These are phyloP conservation scores for Macadamia tetraphylla DNA, from an alignment of 164 flowering plant species.

Conservation along the genomic window DNA sequence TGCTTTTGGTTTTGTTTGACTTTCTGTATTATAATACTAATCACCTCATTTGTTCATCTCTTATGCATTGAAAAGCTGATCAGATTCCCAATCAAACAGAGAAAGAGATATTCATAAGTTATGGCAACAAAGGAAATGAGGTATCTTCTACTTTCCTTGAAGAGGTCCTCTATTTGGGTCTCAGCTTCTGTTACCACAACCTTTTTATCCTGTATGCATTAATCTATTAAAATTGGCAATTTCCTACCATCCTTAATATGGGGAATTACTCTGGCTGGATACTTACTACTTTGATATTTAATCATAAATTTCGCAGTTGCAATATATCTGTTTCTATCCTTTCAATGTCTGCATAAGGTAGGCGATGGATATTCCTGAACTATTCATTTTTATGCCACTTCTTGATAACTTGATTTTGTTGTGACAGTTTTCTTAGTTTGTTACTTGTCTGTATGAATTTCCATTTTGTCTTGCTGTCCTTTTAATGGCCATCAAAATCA, in stretches of 20 bases:
- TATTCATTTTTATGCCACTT: too few relatives aligned
- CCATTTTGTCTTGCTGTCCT: background rate
- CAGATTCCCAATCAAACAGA: conserved; percentile 29
- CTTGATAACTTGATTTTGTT: too few relatives aligned
- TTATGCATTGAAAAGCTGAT: conserved; percentile 34
- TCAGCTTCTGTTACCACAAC: background rate
- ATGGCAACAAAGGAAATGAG: conserved; percentile 99
- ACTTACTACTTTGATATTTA: too few relatives aligned
- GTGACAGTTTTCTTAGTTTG: background rate
- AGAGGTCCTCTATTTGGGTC: background rate
- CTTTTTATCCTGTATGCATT: background rate
- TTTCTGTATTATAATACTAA: conserved; percentile 1
- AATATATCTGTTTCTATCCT: too few relatives aligned
- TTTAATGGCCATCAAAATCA: background rate
- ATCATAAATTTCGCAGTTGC: too few relatives aligned
- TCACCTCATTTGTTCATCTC: conserved; percentile 7
- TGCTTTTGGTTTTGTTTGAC: conserved; percentile 4
- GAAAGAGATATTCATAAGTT: conserved; percentile 83
- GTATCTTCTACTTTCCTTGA: conserved; percentile 28
- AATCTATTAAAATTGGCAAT: background rate
- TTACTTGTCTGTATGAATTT: background rate
- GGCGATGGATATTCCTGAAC: too few relatives aligned
- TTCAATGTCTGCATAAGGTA: too few relatives aligned
- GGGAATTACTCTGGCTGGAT: too few relatives aligned
- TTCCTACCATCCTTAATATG: too few relatives aligned